Evolutionary conservation across 2,329 filamentous ascomycete genomes (phyloP), one percentile per base, ranked within the genome.

Genomic region (Trichoderma aggressivum): DNA sequence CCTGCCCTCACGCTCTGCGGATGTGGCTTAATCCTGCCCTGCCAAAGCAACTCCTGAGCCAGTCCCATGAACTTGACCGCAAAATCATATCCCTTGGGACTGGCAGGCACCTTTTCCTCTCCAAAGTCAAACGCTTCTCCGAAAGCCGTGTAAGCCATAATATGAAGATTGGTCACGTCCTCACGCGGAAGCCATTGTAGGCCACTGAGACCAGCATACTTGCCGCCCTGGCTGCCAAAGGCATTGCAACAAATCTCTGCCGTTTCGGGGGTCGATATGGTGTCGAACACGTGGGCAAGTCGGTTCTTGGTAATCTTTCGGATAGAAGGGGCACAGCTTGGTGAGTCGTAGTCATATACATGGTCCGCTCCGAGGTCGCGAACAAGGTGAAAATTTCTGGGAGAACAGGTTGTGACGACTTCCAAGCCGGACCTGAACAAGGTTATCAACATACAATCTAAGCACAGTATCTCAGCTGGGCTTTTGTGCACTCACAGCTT

Each of bases 281-380:
- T 70, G 58, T 71, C 70, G 18, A 71, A 71, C 2, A 61, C 62
- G 14, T 65, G 62, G 10, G 12, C 28, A 7, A 71, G 61, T 1
- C 56, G 61, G 16, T 66, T 39, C 3, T 61, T 28, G 50, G 70
- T 71, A 7, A 64, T 56, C 7, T 71, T 63, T 55, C 75, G 75
- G 62, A 80, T 78, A 36, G 77, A 73, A 3, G 72, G 68, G 3
- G 74, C 76, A 6, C 74, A 73, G 5, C 71, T 75, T 21, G 72
- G 70, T 10, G 75, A 72, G n/a, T 76, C 77, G 77, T 88, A 86
- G 78, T 88, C 84, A 71, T 86, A 84, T n/a, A 79, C 80, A 6
- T 77, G 75, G 36, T 82, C 82, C 5, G 85, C 86, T 21, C 86
- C 86, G 7, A 83, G 80, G 2, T 75, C 76, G 63, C 75, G 76